phyloP scores from a whole-genome alignment of 495 filamentous ascomycete species.

The Aspergillus kassunensis region DNA sequence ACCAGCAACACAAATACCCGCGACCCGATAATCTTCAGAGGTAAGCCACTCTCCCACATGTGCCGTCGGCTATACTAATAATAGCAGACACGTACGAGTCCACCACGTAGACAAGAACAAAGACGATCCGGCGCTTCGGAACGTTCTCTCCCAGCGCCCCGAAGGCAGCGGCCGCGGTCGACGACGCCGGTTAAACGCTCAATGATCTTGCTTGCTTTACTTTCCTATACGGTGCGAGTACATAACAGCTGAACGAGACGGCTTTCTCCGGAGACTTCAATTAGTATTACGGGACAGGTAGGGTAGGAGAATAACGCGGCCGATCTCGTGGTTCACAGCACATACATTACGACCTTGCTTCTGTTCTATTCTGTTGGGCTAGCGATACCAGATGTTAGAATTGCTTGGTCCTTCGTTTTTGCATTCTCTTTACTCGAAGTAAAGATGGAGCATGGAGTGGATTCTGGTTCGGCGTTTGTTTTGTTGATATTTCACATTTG shows the following conservation, averaged over 20 bases:
- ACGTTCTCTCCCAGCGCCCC: slow-evolving; percentile 76
- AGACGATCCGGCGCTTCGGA: slow-evolving; percentile 73
- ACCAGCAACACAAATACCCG: slow-evolving; percentile 94
- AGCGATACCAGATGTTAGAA: slow-evolving; percentile 23
- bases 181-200: slow-evolving; percentile 56
- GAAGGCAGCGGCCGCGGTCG: slow-evolving; percentile 82
- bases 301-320: slow-evolving; percentile 17
- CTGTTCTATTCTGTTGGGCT: slow-evolving; percentile 1
- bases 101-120: slow-evolving; percentile 85
- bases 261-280: slow-evolving; percentile 13
- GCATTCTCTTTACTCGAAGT: slow-evolving; percentile 3
- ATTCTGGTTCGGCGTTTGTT: background rate
- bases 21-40: slow-evolving; percentile 96
- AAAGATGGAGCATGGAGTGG: slow-evolving; percentile 11
- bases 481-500: background rate
- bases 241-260: slow-evolving; percentile 1
- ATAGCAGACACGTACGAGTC: slow-evolving; percentile 73
- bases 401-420: slow-evolving; percentile 12
- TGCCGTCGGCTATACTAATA: slow-evolving; percentile 7
- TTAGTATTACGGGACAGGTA: no score
- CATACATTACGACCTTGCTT: slow-evolving; percentile 24
- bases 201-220: slow-evolving; percentile 16
- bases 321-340: slow-evolving; percentile 13
- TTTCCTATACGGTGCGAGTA: slow-evolving; percentile 5
- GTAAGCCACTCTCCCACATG: slow-evolving; percentile 44